Evolutionary conservation across 805 yeast species (phyloP), one percentile per base, ranked within the genome.

Genomic region (Ogataea zsoltii): DNA sequence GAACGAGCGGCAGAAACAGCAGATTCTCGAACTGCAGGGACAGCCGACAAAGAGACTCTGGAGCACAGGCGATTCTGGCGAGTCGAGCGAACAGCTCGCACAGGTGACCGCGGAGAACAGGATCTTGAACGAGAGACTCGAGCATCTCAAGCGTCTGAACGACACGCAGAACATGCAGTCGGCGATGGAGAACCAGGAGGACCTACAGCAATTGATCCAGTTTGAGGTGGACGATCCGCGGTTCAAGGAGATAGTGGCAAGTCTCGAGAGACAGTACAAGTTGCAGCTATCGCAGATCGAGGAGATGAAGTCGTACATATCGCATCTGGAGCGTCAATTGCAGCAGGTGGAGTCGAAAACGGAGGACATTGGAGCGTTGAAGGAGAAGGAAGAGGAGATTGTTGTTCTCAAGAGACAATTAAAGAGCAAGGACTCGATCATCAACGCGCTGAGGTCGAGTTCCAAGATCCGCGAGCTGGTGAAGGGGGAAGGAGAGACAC

Each of bases 391-490:
- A 46, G 88, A 82, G 38, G 92, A 86, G 56, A 78, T 90, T 12
- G 55, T 66, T 38, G 88, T 82, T 41, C 69, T 91, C 53, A 75
- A 76, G 55, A 83, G 79, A 40, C 72, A 77, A 35, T 57, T 87
- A 31, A 74, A 76, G 37, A 87, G 85, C 51, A 90, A 89, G 62
- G 96, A 89, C 54, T 81, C 82, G 37, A 83, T 90, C 51, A 86
- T 90, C 46, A 79, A 77, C 48, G 89, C 92, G 1, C 68, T 89
- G 45, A 79, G 83, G 29, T 79, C 85, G 37, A 79, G 88, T 2
- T 74, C 80, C 29, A 75, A 82, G 55, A 73, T 85, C 28, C 74
- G 91, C 28, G 79, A 69, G 23, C 50, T 54, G 46, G 53, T 58
- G 13, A 28, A 28, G 31, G 31, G 25, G 25, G 25, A 21, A 6